Evolutionary conservation across 2,329 filamentous ascomycete genomes (phyloP), one percentile per base, ranked within the genome.

Genomic region (Cladosporium sp.): DNA sequence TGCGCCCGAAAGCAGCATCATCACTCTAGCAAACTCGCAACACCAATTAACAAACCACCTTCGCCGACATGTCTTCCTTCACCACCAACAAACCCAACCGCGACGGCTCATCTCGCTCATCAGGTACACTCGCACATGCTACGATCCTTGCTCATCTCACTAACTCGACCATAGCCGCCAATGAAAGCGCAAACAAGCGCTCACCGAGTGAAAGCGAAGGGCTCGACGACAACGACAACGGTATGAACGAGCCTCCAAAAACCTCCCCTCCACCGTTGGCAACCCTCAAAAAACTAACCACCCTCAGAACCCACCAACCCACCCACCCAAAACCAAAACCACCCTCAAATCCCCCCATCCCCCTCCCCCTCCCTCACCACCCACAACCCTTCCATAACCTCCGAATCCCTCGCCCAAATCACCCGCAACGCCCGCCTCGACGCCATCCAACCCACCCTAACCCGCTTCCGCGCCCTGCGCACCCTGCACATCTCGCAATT

Each of bases 401-500:
- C 32, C 20, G 11, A 25, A 33, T 18, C 33, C 36, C 35, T 11
- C 32, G 32, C 32, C 32, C 32, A 15, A n/a, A 22, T 18, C 36
- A 27, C 38, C 1, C 7, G 13, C 27, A 39, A 39, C 45, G 27
- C 12, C 12, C 45, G 45, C 36, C 16, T 13, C 25, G 36, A 48
- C 27, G 35, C 30, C 20, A 27, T 40, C 36, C 35, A 39, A 7
- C 35, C 27, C 8, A 7, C 5, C 2, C 18, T 48, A 13, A 7
- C 7, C 3, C 2, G 16, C 4, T 40, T 48, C n/a, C 45, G 45
- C 45, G 18, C n/a, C 7, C 9, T 15, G 16, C 36, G 45, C 36
- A 16, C 7, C 9, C 45, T 48, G 18, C 45, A 48, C 45, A 8
- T 22, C 6, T 27, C 35, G 12, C 45, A 48, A 25, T 12, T 48